These are phyloP conservation scores for Plicaturopsis crispa DNA, from an alignment of 768 basidiomycete species.

Conservation along the genomic window DNA sequence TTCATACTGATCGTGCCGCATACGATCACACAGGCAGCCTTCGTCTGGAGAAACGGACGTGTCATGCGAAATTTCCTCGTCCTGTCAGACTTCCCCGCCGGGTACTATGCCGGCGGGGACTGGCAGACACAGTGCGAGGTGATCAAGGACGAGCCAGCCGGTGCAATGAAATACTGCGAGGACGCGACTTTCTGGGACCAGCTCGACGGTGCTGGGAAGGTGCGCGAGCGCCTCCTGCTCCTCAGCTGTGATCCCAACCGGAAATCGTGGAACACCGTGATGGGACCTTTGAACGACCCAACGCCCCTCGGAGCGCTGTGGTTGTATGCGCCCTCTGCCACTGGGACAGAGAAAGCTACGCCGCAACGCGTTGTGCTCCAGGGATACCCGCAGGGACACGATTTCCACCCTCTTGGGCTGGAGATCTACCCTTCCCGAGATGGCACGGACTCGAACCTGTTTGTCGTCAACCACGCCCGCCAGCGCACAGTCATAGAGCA, in stretches of 20 bases:
- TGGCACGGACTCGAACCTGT: conserved; percentile 47
- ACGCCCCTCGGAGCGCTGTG: conserved; percentile 54
- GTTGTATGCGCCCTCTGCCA: conserved; percentile 31
- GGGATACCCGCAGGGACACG: conserved; percentile 47
- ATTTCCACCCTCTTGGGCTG: conserved; percentile 69
- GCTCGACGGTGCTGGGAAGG: conserved; percentile 27
- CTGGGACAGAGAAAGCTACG: conserved; percentile 9
- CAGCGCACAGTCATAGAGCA: conserved; percentile 59
- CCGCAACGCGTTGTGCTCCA: conserved; percentile 35
- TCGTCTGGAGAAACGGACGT: conserved; percentile 37
- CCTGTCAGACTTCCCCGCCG: conserved; percentile 35
- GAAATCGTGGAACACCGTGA: conserved; percentile 64
- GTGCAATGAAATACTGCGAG: conserved; percentile 45
- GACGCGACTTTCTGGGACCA: conserved; percentile 62
- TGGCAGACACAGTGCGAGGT: conserved; percentile 37
- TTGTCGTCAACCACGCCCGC: conserved; percentile 64
- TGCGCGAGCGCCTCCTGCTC: conserved; percentile 37
- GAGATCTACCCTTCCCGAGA: conserved; percentile 45
- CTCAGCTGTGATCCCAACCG: conserved; percentile 36
- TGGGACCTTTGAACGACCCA: conserved; percentile 62
- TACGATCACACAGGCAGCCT: conserved; percentile 35
- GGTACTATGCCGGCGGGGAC: conserved; percentile 45
- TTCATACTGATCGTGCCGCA: too few species aligned
- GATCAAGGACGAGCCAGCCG: conserved; percentile 19
- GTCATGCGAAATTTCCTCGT: conserved; percentile 34